Percentiles rank a stretch among this genome's conserved stretches.
Evolutionary conservation across 805 yeast genomes (phyloP).

Genomic region (Sugiyamaella qingdaonensis): DNA sequence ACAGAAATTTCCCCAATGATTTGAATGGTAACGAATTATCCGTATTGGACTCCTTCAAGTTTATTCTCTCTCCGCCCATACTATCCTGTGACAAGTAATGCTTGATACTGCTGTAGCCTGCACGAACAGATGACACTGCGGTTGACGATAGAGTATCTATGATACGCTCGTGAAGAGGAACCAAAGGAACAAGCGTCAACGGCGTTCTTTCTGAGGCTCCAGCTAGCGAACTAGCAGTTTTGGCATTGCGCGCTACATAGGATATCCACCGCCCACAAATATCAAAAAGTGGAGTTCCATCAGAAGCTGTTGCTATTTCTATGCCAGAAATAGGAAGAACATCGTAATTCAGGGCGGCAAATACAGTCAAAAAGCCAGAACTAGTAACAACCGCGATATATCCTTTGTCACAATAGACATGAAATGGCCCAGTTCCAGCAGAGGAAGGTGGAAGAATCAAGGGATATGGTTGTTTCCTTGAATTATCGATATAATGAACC

Average conservation of each 20-base stretch:
- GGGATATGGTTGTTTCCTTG: not conserved
- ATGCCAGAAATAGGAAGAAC: conserved; percentile 19
- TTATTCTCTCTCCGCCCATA: not conserved
- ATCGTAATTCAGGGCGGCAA: conserved; percentile 10
- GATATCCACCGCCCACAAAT: conserved; percentile 48
- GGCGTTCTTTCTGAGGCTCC: conserved; percentile 31
- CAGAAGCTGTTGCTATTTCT: conserved; percentile 21
- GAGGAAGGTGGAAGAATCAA: conserved; percentile 20
- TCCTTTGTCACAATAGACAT: conserved; percentile 6
- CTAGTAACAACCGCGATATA: conserved; percentile 20
- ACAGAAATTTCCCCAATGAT: conserved; percentile 17
- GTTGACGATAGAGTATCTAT: conserved; percentile 46
- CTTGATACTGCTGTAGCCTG: conserved; percentile 43
- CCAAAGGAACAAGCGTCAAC: conserved; percentile 43
- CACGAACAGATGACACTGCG: conserved; percentile 47
- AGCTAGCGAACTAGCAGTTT: not conserved
- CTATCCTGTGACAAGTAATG: conserved; percentile 20
- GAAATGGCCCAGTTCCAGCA: conserved; percentile 17
- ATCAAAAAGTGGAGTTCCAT: conserved; percentile 45
- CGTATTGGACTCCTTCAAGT: not conserved
- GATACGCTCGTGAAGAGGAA: conserved; percentile 46
- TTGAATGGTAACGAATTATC: not conserved
- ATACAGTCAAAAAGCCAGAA: conserved; percentile 22
- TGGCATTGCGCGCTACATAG: conserved; percentile 37
- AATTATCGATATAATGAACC: not conserved